Evolutionary conservation across 805 yeast genomes (phyloP), one percentile per base, ranked within the genome.

Genomic region (Monosporozyma yasuniensis): DNA sequence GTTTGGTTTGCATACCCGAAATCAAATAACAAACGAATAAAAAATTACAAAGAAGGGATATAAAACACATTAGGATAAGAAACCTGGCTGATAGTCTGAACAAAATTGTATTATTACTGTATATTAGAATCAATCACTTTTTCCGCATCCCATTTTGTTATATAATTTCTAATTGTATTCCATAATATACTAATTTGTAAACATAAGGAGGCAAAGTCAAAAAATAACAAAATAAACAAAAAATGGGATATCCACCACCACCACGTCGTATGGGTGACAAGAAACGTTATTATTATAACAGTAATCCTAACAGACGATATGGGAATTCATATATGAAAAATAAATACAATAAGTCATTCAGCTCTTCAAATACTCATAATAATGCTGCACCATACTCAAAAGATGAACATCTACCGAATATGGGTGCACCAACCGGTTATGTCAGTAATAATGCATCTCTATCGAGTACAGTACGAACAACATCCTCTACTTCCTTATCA

Each of bases 261-360:
- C 47, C 55, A 11, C 52, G 54, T 35, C 46, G 57, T 19, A n/a
- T 48, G 38, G 30, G 49, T 35, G 67, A 63, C 21, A 62, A 64
- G 54, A 64, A 63, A 54, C 53, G 66, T 43, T 63, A 63, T 48
- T 63, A 63, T 46, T 65, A 63, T 42, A 54, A 58, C 9, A 59
- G 57, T 46, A 61, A 54, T 47, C 58, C 65, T 21, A 56, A 54
- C 44, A 53, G 56, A 38, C 57, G 67, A 54, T 59, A 59, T 34
- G 46, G 54, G 2, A 53, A 50, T 27, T 44, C 54, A 38, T 57
- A 52, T 47, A 44, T 50, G 3, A 59, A 55, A 41, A 55, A 54
- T 43, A 42, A 46, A 4, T 58, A 54, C 39, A 14, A 47, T n/a
- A 52, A 50, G 18, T 37, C 48, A 41, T 49, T 41, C 27, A 11